Conservation (phyloP, 1,284 basidiomycete species). For the Sphaerobolus stellatus region DNA sequence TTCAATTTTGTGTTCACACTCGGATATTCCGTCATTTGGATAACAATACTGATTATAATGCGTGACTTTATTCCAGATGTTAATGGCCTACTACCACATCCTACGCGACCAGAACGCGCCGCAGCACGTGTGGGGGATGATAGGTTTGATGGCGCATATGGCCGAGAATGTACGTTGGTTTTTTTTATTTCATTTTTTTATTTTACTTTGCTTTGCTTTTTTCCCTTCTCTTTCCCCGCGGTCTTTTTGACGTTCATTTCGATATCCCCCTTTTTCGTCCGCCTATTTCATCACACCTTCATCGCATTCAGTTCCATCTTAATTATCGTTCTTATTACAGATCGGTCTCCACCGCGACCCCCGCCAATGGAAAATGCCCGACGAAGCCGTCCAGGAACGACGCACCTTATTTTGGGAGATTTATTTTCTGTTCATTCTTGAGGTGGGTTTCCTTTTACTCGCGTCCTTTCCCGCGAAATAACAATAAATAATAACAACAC, state of each 20-base stretch:
- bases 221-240: too few relatives aligned
- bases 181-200: too few relatives aligned
- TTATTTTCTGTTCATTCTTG: constrained; percentile 23
- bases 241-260: too few relatives aligned
- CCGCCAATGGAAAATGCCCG: constrained; percentile 60
- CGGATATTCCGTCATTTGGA: too few relatives aligned
- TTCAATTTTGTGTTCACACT: neutral
- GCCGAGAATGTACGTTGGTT: constrained; percentile 67
- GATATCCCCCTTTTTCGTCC: constrained; percentile 46
- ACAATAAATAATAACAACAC: too few relatives aligned
- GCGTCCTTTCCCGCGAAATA: too few relatives aligned
- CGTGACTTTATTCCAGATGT: too few relatives aligned
- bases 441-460: too few relatives aligned
- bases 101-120: neutral
- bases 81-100: constrained; percentile 7
- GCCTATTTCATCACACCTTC: constrained; percentile 58
- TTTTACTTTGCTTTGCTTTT: too few relatives aligned
- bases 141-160: constrained; percentile 61
- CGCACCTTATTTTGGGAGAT: constrained; percentile 70
- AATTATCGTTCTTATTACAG: too few relatives aligned
- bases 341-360: constrained; percentile 66
- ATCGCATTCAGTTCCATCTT: too few relatives aligned
- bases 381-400: constrained; percentile 63
- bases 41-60: too few relatives aligned
- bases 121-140: constrained; percentile 45